phyloP scores from a whole-genome alignment of 2,329 filamentous ascomycete genomes.

The Aspergillus unguis region DNA sequence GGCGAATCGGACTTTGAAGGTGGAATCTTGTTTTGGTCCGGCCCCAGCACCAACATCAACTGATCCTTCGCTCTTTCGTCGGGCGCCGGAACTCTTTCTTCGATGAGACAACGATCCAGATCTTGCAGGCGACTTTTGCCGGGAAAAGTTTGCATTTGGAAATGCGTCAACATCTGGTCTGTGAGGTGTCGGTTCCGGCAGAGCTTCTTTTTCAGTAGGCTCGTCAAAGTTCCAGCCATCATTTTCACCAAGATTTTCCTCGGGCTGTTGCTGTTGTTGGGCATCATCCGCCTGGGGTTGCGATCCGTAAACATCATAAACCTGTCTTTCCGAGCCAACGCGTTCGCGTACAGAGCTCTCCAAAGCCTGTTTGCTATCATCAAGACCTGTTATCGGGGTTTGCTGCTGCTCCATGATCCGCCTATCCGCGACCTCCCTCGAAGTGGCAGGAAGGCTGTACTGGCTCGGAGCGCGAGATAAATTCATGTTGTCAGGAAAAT shows the following conservation, averaged over 20 bases:
- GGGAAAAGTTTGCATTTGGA: constrained; percentile 71
- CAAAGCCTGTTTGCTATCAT: constrained; percentile 49
- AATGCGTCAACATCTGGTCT: constrained; percentile 86
- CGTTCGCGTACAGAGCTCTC: constrained; percentile 51
- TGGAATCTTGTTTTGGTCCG: constrained; percentile 62
- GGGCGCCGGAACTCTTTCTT: constrained; percentile 74
- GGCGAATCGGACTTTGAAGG: constrained; percentile 90
- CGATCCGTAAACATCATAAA: constrained; percentile 57
- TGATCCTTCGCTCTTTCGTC: constrained; percentile 61
- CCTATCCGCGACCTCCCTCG: constrained; percentile 42
- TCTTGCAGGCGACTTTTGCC: constrained; percentile 75
- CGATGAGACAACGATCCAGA: constrained; percentile 64
- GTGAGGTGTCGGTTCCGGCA: constrained; percentile 49
- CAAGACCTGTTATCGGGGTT: constrained; percentile 52
- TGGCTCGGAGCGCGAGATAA: constrained; percentile 42
- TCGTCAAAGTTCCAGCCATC: constrained; percentile 96
- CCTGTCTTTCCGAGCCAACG: constrained; percentile 56
- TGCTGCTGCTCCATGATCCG: constrained; percentile 44
- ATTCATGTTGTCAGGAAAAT: constrained; percentile 41
- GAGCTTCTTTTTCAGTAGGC: constrained; percentile 51
- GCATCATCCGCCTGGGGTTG: constrained; percentile 48
- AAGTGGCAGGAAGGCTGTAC: constrained; percentile 39
- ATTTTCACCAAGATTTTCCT: constrained; percentile 52
- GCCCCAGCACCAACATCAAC: constrained; percentile 55
- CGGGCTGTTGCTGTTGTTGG: constrained; percentile 43